Percentiles rank a stretch among this genome's conserved stretches.
phyloP scores from a whole-genome alignment of 768 basidiomycete species.

The Cubamyces sp. region DNA sequence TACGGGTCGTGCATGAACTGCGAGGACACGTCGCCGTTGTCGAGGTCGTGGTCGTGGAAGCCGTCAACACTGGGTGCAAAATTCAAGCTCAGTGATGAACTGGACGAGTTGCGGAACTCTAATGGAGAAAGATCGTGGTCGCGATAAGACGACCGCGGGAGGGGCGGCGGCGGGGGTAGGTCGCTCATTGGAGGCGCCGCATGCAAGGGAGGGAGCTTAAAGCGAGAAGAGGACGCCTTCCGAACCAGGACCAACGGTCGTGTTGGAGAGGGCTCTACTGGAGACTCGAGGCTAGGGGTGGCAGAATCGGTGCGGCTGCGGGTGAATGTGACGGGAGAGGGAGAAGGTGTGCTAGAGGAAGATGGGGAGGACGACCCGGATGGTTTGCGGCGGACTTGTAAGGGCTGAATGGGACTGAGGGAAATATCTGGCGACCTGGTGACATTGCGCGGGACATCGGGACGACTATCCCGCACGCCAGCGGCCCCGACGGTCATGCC shows the following conservation, averaged over 20 bases:
- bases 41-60: conserved; percentile 25
- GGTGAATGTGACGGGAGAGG: conserved; percentile 23
- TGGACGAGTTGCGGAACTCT: conserved; percentile 31
- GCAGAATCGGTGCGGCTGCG: conserved; percentile 22
- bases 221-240: conserved; percentile 32
- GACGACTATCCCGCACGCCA: conserved; percentile 5
- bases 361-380: conserved; percentile 28
- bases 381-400: conserved; percentile 26
- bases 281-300: conserved; percentile 17
- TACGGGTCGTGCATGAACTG: conserved; percentile 29
- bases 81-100: conserved; percentile 31
- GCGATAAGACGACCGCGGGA: conserved; percentile 18
- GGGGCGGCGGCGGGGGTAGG: conserved; percentile 31
- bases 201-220: conserved; percentile 29
- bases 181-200: conserved; percentile 30
- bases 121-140: conserved; percentile 25
- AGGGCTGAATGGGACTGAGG: conserved; percentile 17
- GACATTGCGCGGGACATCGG: conserved; percentile 9
- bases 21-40: conserved; percentile 24
- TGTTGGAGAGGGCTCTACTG: conserved; percentile 21
- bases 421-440: not conserved
- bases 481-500: conserved; percentile 30
- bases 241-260: conserved; percentile 32
- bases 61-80: conserved; percentile 32
- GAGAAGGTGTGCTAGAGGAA: conserved; percentile 22